Evolutionary conservation across 805 yeast species (phyloP), one percentile per base, ranked within the genome.

Genomic region (Saturnispora bothae): DNA sequence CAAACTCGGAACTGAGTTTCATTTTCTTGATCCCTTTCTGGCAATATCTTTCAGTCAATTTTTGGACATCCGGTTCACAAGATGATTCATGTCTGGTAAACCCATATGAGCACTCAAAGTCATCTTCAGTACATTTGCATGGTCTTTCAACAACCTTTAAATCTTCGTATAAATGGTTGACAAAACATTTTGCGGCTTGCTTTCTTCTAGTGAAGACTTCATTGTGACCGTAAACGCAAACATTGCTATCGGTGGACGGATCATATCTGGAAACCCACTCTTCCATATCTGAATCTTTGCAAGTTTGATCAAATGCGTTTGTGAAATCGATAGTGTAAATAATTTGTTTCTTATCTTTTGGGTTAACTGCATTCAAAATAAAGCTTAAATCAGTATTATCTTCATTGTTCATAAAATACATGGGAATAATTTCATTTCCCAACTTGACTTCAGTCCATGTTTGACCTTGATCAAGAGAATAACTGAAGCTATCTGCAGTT

Each of bases 391-490:
- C 75, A 0, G 86, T 70, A 1, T 89, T 83, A 57, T 83, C 94
- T 13, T 73, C 66, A 0, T 83, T 71, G 0, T 86, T 50, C 16
- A 48, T 22, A 31, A 55, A 43, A 34, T 35, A 50, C 5, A 38
- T 5, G 6, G 61, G 60, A 4, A 54, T n/a, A 8, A 54, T n/a
- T 3, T 47, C 32, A 7, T 46, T 37, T 7, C 69, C 76, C 4
- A 83, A 52, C n/a, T 67, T 62, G 23, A 63, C 59, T 28, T 63
- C 64, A 4, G 52, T 42, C 88, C 92, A 84, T 3, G 78, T 56
- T 25, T 63, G 53, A 31, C 95, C 95, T 52, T 81, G 85, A 53
- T 84, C 88, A 12, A 77, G 52, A 0, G 94, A 77, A 49, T 66
- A 84, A 27, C 48, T 52, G 27, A 65, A 44, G 1, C 33, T 29